Evolutionary conservation across 2,329 filamentous ascomycete species (phyloP).

Genomic region (Ascosphaera acerosa): DNA sequence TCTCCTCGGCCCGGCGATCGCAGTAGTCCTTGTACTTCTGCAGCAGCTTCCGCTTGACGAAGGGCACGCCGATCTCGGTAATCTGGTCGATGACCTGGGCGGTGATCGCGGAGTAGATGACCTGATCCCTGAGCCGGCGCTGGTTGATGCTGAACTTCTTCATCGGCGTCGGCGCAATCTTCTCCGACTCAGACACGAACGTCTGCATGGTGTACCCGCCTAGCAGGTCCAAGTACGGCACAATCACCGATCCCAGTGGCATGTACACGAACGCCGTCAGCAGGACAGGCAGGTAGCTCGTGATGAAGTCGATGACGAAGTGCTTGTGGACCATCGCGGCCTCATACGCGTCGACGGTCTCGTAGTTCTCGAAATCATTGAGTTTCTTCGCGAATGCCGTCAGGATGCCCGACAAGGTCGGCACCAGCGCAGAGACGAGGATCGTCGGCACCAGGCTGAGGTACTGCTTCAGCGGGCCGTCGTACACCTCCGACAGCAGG

Average conservation of each 20-base stretch:
- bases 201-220: conserved; percentile 39
- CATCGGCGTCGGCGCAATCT: conserved; percentile 14
- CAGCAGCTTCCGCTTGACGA: conserved; percentile 52
- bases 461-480: conserved; percentile 63
- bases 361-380: conserved; percentile 75
- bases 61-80: conserved; percentile 65
- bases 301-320: conserved; percentile 91
- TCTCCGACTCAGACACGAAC: conserved; percentile 39
- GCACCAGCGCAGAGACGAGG: conserved; percentile 58
- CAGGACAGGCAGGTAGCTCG: conserved; percentile 77
- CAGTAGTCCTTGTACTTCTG: conserved; percentile 56
- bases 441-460: conserved; percentile 71
- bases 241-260: conserved; percentile 61
- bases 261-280: conserved; percentile 88
- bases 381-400: conserved; percentile 52
- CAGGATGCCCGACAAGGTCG: conserved; percentile 49
- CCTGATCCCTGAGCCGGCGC: conserved; percentile 75
- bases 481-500: conserved; percentile 84
- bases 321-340: conserved; percentile 74
- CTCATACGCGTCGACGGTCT: conserved; percentile 61
- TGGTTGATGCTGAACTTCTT: conserved; percentile 32
- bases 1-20: conserved; percentile 28
- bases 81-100: conserved; percentile 73
- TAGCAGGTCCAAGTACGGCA: conserved; percentile 71
- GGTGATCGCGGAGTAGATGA: conserved; percentile 89